These are phyloP conservation scores for Myrica gale DNA, from an alignment of 306 rosid genomes.

Conservation along the genomic window DNA sequence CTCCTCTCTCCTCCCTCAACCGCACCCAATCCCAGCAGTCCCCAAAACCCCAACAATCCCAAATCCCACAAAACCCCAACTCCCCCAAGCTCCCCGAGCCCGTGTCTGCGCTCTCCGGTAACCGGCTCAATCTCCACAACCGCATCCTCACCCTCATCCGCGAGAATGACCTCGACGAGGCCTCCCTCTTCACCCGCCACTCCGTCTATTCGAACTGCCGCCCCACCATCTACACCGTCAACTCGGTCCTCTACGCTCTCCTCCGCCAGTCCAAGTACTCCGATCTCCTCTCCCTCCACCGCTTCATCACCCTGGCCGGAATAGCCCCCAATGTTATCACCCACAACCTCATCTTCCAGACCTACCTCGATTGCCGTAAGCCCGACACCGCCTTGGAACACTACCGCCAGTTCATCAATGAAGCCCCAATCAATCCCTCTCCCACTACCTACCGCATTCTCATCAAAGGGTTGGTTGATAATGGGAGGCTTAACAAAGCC, in stretches of 20 bases:
- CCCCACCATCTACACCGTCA: conserved; percentile 88
- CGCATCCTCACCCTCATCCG: conserved; percentile 70
- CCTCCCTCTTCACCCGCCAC: conserved; percentile 87
- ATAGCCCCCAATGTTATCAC: conserved; percentile 81
- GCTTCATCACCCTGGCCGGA: conserved; percentile 91
- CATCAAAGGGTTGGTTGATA: conserved; percentile 80
- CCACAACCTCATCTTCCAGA: conserved; percentile 80
- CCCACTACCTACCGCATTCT: conserved; percentile 74
- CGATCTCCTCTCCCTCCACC: conserved; percentile 84
- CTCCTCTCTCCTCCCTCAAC: conserved; percentile 81
- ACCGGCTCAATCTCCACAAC: conserved; percentile 83
- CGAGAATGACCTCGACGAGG: conserved; percentile 87
- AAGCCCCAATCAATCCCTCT: conserved; percentile 85
- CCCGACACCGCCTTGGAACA: conserved; percentile 91
- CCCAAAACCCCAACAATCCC: conserved; percentile 41
- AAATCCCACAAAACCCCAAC: conserved; percentile 62
- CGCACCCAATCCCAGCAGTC: conserved; percentile 44
- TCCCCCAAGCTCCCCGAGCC: conserved; percentile 84
- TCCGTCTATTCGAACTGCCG: conserved; percentile 90
- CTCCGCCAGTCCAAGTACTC: conserved; percentile 86
- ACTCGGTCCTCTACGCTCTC: conserved; percentile 70
- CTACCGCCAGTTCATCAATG: conserved; percentile 74
- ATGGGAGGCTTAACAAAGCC: conserved; percentile 62
- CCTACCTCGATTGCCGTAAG: conserved; percentile 83
- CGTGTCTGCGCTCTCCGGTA: conserved; percentile 68